Evolutionary conservation across 2,329 filamentous ascomycete genomes (phyloP).

Genomic region (Trichoderma arundinaceum): DNA sequence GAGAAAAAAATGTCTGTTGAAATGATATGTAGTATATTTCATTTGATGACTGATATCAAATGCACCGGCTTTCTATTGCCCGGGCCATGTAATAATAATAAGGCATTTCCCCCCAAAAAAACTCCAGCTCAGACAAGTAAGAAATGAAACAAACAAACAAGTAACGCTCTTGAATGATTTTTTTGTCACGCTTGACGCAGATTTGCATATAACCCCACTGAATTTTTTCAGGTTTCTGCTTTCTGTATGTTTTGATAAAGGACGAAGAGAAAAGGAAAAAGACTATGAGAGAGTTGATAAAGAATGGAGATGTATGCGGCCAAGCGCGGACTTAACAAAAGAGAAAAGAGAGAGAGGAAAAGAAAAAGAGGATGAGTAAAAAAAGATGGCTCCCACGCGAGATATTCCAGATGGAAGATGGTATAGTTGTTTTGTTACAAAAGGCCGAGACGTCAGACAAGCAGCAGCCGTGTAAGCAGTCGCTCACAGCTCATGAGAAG

Average conservation of each 20-base stretch:
- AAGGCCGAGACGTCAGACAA: not conserved
- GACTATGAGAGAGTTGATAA: not conserved
- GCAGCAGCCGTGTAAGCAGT: not conserved
- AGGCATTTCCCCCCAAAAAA: slow-evolving; percentile 16
- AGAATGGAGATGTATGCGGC: slow-evolving; percentile 1
- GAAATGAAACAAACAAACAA: not conserved
- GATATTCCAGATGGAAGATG: not conserved
- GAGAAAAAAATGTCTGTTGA: slow-evolving; percentile 17
- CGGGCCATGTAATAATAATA: slow-evolving; percentile 31
- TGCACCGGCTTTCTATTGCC: slow-evolving; percentile 9
- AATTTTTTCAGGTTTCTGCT: not conserved
- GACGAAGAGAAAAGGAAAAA: not conserved
- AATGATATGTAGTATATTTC: slow-evolving; percentile 28
- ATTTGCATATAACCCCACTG: slow-evolving; percentile 4
- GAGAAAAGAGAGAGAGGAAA: not conserved
- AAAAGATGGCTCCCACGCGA: not conserved
- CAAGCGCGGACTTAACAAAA: slow-evolving; percentile 8
- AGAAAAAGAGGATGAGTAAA: not conserved
- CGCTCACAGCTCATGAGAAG: slow-evolving; percentile 62
- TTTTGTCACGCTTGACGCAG: not conserved
- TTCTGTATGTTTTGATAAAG: slow-evolving; percentile 2
- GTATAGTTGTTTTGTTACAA: not conserved
- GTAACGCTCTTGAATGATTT: slow-evolving; percentile 15
- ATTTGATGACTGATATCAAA: slow-evolving; percentile 28
- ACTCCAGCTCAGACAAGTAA: slow-evolving; percentile 7